These are phyloP conservation scores for Sugiyamaella castrensis DNA, from an alignment of 1,139 yeast genomes.

Conservation along the genomic window DNA sequence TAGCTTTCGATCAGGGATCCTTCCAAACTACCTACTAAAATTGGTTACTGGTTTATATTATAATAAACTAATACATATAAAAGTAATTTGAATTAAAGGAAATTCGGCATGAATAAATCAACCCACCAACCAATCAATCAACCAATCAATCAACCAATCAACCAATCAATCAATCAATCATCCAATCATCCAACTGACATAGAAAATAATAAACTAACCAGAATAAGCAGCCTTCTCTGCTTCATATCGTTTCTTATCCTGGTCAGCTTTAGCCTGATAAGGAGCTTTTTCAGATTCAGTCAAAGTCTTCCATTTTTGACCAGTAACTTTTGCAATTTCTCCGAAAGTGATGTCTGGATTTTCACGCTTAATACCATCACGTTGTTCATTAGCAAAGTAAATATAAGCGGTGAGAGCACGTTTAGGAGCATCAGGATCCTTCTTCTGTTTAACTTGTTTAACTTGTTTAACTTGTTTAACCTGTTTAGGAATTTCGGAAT, in stretches of 20 bases:
- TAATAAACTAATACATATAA: too few species aligned
- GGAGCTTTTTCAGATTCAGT: constrained; percentile 78
- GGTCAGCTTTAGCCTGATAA: constrained; percentile 88
- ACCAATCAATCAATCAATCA: too few species aligned
- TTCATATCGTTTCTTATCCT: constrained; percentile 97
- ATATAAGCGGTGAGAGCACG: constrained; percentile 96
- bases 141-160: too few species aligned
- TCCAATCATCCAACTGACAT: too few species aligned
- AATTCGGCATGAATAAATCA: too few species aligned
- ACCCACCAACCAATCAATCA: too few species aligned
- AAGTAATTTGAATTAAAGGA: too few species aligned
- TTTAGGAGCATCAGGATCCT: constrained; percentile 96
- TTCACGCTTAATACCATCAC: constrained; percentile 91
- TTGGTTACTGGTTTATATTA: too few species aligned
- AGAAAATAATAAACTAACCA: too few species aligned
- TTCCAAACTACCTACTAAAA: too few species aligned
- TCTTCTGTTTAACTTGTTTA: constrained; percentile 29
- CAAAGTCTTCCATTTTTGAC: constrained; percentile 95
- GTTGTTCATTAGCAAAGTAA: constrained; percentile 97
- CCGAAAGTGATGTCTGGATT: constrained; percentile 94
- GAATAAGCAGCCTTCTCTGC: constrained; percentile 84
- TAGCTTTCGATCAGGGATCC: too few species aligned
- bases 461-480: not conserved
- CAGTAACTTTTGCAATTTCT: constrained; percentile 52
- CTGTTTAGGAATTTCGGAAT: too few species aligned